Evolutionary conservation across 225 moss, liverwort and hornwort genomes (phyloP).

Genomic region (Sphagnum contortum): DNA sequence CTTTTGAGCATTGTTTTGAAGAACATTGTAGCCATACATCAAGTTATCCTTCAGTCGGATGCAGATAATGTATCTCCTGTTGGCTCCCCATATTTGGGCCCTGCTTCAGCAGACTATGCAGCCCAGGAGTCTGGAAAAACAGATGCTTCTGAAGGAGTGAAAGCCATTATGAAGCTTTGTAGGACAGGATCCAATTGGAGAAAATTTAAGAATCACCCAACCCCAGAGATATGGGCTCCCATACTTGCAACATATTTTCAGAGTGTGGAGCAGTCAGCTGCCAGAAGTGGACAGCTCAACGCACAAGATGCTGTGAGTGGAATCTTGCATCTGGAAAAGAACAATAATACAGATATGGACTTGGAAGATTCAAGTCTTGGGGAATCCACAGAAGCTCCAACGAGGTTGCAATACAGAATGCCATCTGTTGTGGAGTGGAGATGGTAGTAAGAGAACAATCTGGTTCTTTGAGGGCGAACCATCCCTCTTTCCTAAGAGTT

Average conservation of each 20-base stretch:
- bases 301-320: no score
- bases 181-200: slow-evolving; percentile 61
- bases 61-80: slow-evolving; percentile 6
- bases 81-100: slow-evolving; percentile 48
- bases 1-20: slow-evolving; percentile 35
- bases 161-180: slow-evolving; percentile 75
- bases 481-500: slow-evolving; percentile 27
- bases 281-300: slow-evolving; percentile 8
- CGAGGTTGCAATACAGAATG: slow-evolving; percentile 43
- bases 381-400: slow-evolving; percentile 9
- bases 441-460: slow-evolving; percentile 29
- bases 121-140: slow-evolving; percentile 14
- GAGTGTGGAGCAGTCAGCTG: slow-evolving; percentile 21
- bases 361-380: slow-evolving; percentile 6
- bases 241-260: slow-evolving; percentile 72
- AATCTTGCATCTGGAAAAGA: slow-evolving; percentile 6
- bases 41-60: slow-evolving; percentile 4
- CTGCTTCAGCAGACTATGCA: slow-evolving; percentile 31
- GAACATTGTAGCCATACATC: slow-evolving; percentile 23
- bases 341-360: not conserved
- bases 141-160: slow-evolving; percentile 49
- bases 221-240: slow-evolving; percentile 78
- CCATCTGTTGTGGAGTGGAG: slow-evolving; percentile 22
- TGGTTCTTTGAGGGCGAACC: slow-evolving; percentile 21
- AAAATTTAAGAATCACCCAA: slow-evolving; percentile 26